Conservation (phyloP, 495 filamentous ascomycete species). For the Tuber indicum region DNA sequence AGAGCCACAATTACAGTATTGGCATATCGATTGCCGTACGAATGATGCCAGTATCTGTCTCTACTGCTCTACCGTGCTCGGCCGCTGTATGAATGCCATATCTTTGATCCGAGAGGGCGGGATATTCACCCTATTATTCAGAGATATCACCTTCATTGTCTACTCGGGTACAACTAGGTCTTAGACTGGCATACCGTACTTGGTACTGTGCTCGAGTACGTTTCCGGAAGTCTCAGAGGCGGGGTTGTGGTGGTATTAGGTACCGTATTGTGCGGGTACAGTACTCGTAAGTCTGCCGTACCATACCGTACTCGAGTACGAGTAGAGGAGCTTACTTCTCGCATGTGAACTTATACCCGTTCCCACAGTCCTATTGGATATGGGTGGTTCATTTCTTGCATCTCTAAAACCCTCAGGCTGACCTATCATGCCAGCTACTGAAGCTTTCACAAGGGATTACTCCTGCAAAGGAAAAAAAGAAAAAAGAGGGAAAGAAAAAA, state of each 20-base stretch:
- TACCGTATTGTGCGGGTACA: background rate
- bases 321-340: background rate
- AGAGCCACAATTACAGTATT: background rate
- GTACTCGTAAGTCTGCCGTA: background rate
- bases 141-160: background rate
- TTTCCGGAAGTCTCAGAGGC: background rate
- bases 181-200: background rate
- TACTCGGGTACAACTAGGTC: background rate
- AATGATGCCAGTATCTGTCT: background rate
- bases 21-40: background rate
- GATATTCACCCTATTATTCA: background rate
- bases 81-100: background rate
- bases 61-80: background rate
- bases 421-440: slow-evolving; percentile 1
- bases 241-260: background rate
- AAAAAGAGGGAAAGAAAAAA: background rate
- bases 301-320: too few relatives aligned
- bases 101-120: background rate
- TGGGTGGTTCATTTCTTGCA: background rate
- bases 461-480: background rate
- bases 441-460: background rate
- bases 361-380: background rate
- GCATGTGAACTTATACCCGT: background rate
- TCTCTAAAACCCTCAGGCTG: background rate
- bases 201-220: background rate